Evolutionary conservation across 192 early-diverging fungal species (phyloP).

Genomic region (Coemansia erecta): DNA sequence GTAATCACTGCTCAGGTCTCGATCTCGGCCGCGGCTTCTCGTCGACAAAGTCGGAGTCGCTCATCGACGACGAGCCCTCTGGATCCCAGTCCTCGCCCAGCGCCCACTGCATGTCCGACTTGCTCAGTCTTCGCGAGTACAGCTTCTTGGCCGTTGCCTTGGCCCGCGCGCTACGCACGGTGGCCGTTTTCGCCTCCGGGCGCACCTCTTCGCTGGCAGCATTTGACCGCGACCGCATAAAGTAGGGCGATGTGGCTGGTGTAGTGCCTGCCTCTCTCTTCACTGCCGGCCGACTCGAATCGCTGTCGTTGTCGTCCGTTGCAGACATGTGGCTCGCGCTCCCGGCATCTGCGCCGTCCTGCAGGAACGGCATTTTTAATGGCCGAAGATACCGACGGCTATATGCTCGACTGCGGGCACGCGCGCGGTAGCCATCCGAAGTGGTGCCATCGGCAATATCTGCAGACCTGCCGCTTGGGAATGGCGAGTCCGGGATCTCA

Average conservation of each 20-base stretch:
- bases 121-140: conserved; percentile 45
- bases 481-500: conserved; percentile 38
- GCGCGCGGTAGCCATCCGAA: conserved; percentile 7
- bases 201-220: conserved; percentile 49
- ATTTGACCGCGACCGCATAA: conserved; percentile 46
- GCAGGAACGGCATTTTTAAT: conserved; percentile 15
- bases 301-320: conserved; percentile 5
- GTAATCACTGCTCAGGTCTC: not conserved
- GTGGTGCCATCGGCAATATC: conserved; percentile 4
- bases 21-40: not conserved
- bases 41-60: conserved; percentile 26
- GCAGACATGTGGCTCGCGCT: conserved; percentile 2
- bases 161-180: conserved; percentile 39
- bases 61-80: conserved; percentile 43
- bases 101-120: conserved; percentile 51
- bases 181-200: conserved; percentile 44
- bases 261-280: conserved; percentile 6
- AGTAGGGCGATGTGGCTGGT: conserved; percentile 30
- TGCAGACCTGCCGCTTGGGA: not conserved
- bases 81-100: conserved; percentile 52
- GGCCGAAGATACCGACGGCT: conserved; percentile 9
- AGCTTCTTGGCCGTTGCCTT: conserved; percentile 33
- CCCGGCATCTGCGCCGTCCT: not conserved
- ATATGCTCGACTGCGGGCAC: conserved; percentile 16
- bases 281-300: not conserved